Conservation (phyloP, 148 eudicot genomes). For the Silene conica region DNA sequence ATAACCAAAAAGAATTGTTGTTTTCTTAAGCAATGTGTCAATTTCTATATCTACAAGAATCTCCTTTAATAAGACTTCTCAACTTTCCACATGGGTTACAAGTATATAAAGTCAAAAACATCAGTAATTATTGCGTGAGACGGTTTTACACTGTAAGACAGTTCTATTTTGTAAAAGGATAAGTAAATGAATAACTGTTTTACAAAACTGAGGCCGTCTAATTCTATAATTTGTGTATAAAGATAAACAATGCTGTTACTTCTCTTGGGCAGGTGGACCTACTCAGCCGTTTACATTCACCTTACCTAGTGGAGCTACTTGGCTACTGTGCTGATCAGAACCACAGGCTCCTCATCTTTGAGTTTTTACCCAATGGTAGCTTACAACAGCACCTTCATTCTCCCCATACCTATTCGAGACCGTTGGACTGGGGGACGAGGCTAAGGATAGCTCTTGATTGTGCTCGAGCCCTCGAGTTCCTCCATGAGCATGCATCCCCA, state of each 20-base stretch:
- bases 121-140: too few species aligned
- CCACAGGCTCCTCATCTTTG: conserved; percentile 74
- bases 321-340: conserved; percentile 94
- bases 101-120: too few species aligned
- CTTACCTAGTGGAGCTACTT: conserved; percentile 63
- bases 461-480: conserved; percentile 81
- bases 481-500: conserved; percentile 74
- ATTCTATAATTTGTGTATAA: too few species aligned
- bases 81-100: conserved; percentile 23
- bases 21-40: conserved; percentile 13
- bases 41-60: conserved; percentile 19
- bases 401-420: conserved; percentile 22
- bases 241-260: conserved; percentile 10
- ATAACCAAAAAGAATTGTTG: neutral
- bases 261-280: conserved; percentile 75
- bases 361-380: conserved; percentile 72
- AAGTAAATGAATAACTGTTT: too few species aligned
- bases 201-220: too few species aligned
- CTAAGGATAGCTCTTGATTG: conserved; percentile 91
- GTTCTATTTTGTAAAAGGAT: too few species aligned
- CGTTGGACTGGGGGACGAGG: conserved; percentile 71
- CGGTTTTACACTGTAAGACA: too few species aligned
- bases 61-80: conserved; percentile 22
- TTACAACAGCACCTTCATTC: conserved; percentile 63
- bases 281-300: conserved; percentile 68